Conservation (phyloP, 345 rosid species). For the Geranium rotundifolium region DNA sequence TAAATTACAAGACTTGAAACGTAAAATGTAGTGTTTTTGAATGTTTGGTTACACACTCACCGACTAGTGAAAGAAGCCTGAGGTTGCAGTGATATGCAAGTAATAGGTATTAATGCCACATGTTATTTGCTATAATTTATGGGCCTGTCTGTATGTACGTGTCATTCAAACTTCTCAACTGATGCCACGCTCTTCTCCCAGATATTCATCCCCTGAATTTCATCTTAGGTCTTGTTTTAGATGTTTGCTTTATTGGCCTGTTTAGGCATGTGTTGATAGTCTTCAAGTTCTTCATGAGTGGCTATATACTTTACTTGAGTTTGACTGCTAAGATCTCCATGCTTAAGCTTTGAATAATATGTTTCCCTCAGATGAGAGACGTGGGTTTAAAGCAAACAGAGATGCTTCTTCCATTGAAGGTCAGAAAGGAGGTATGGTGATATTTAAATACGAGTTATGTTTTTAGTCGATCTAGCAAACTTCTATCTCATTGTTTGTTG, state of each 20-base stretch:
- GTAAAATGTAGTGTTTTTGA: not conserved
- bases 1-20: not conserved
- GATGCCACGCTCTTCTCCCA: not conserved
- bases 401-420: constrained; percentile 39
- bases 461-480: constrained; percentile 10
- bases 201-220: not conserved
- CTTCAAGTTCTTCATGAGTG: not conserved
- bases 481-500: constrained; percentile 5
- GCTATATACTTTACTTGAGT: not conserved
- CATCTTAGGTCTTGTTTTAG: not conserved
- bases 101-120: not conserved
- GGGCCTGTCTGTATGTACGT: not conserved
- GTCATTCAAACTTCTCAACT: not conserved
- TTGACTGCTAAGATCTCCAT: constrained; percentile 2
- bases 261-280: not conserved
- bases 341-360: constrained; percentile 4
- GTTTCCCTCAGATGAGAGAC: constrained; percentile 44
- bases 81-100: not conserved
- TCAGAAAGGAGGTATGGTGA: constrained; percentile 56
- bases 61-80: not conserved
- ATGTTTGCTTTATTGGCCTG: not conserved
- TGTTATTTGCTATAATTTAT: not conserved
- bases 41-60: not conserved
- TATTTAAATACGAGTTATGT: constrained; percentile 9
- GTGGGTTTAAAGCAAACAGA: constrained; percentile 39